A percentile compares a stretch with the other conserved stretches of the same genome.
Conservation (phyloP, 805 yeast genomes). For the Metschnikowia drakensbergensis region DNA sequence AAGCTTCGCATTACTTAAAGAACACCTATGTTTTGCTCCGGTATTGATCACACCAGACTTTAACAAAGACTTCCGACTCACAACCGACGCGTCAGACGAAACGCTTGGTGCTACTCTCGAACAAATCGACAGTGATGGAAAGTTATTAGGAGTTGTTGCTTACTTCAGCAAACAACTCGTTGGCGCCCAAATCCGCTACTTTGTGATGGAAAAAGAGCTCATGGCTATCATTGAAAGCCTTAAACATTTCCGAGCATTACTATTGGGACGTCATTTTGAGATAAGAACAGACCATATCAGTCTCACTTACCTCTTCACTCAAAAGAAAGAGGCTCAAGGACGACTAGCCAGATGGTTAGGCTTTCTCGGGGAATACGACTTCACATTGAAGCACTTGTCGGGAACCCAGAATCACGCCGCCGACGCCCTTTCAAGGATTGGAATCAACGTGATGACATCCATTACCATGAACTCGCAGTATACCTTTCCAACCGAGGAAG, state of each 20-base stretch:
- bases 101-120: too few species aligned
- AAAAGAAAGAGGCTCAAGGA: background rate
- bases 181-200: too few species aligned
- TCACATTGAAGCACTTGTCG: background rate
- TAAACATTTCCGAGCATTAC: conserved; percentile 2
- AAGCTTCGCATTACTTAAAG: too few species aligned
- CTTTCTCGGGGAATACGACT: background rate
- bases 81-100: too few species aligned
- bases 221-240: conserved; percentile 6
- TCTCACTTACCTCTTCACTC: background rate
- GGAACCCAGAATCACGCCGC: conserved; percentile 4
- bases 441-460: background rate
- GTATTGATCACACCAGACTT: too few species aligned
- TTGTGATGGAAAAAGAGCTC: conserved; percentile 6
- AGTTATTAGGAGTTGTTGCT: too few species aligned
- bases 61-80: too few species aligned
- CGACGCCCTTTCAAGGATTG: conserved; percentile 2
- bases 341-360: conserved; percentile 2
- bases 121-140: too few species aligned
- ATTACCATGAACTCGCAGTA: background rate
- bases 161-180: too few species aligned
- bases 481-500: background rate
- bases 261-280: conserved; percentile 3
- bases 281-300: conserved; percentile 3
- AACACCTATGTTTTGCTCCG: too few species aligned